Conservation (phyloP, 2,329 filamentous ascomycete genomes). For the Geosmithia morbida region DNA sequence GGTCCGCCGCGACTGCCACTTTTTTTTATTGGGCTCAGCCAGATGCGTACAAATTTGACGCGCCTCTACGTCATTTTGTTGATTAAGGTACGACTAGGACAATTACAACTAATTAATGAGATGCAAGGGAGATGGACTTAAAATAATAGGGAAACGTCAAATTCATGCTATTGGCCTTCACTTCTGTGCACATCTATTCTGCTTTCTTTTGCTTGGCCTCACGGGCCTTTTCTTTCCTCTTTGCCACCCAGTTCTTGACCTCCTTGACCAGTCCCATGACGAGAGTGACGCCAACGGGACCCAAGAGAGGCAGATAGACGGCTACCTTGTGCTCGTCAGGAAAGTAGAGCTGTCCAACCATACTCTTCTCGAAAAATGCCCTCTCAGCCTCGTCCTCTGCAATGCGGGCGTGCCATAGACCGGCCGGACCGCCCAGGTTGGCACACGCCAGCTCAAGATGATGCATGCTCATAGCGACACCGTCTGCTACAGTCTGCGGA, state of each 20-base stretch:
- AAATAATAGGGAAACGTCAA: background rate
- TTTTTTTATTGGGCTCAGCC: background rate
- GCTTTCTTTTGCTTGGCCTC: constrained; percentile 22
- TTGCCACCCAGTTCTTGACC: constrained; percentile 45
- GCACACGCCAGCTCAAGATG: constrained; percentile 69
- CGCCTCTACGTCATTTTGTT: background rate
- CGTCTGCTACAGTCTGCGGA: constrained; percentile 70
- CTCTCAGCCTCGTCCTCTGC: constrained; percentile 83
- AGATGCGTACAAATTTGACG: background rate
- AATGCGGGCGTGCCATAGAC: constrained; percentile 65
- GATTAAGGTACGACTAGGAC: background rate
- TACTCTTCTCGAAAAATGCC: constrained; percentile 96
- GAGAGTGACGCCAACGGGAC: constrained; percentile 80
- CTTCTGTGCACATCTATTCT: constrained; percentile 8
- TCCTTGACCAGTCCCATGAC: constrained; percentile 76
- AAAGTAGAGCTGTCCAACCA: constrained; percentile 98
- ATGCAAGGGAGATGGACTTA: background rate
- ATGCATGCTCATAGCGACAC: constrained; percentile 63
- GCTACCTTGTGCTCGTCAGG: constrained; percentile 97
- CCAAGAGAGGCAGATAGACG: constrained; percentile 83
- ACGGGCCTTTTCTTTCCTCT: constrained; percentile 27
- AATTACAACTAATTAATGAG: background rate
- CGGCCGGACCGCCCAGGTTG: constrained; percentile 49
- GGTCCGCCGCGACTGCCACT: background rate
- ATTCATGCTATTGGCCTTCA: background rate